These are phyloP conservation scores for Cryptococcus sp. DNA, from an alignment of 1,284 basidiomycete species.

Conservation along the genomic window DNA sequence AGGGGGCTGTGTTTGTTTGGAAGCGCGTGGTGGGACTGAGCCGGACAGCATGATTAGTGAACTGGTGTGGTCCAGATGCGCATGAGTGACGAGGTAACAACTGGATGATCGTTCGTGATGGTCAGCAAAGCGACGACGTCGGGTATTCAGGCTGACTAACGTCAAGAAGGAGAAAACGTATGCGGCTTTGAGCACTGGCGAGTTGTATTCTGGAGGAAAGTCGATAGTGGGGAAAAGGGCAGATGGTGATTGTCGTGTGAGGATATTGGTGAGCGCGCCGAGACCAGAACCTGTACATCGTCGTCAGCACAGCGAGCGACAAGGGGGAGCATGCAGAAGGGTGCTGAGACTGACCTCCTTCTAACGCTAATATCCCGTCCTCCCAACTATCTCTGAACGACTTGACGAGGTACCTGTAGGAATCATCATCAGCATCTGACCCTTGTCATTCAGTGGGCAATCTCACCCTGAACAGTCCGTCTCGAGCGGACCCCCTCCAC, in stretches of 20 bases:
- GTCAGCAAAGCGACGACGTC: not conserved
- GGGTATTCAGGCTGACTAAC: constrained; percentile 25
- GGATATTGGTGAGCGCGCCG: constrained; percentile 41
- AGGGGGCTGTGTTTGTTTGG: constrained; percentile 13
- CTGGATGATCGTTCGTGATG: constrained; percentile 18
- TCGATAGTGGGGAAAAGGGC: constrained; percentile 37
- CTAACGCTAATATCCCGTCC: constrained; percentile 48
- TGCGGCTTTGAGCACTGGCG: constrained; percentile 47
- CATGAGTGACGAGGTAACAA: constrained; percentile 52
- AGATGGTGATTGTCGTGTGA: constrained; percentile 14
- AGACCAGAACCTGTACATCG: constrained; percentile 45
- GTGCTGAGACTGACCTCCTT: constrained; percentile 45
- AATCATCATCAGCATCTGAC: not conserved
- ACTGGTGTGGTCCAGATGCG: constrained; percentile 50
- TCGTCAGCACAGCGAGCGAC: not conserved
- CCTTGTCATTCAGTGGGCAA: not conserved
- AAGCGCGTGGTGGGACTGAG: constrained; percentile 36
- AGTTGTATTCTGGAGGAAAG: constrained; percentile 41
- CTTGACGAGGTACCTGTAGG: constrained; percentile 46
- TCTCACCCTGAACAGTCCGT: constrained; percentile 51
- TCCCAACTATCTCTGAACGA: constrained; percentile 41
- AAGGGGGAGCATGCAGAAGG: not conserved
- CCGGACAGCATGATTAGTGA: constrained; percentile 51
- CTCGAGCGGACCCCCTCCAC: constrained; percentile 53
- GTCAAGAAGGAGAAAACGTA: constrained; percentile 49